Percentiles rank a stretch among this genome's conserved stretches.
phyloP scores from a whole-genome alignment of 495 filamentous ascomycete species.

The Rhizodiscina lignyota region DNA sequence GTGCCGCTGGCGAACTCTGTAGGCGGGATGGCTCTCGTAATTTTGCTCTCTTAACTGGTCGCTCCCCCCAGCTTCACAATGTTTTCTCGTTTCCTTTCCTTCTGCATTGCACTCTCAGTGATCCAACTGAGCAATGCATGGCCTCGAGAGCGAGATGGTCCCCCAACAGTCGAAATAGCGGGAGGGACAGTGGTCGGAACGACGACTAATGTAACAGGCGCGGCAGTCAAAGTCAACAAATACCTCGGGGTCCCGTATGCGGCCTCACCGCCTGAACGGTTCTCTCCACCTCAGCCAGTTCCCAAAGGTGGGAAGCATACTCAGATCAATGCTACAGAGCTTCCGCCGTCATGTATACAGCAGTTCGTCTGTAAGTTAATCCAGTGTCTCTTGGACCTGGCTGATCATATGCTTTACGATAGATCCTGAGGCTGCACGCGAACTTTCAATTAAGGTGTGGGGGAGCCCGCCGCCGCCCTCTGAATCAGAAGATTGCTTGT shows the following conservation, averaged over 20 bases:
- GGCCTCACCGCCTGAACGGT: conserved; percentile 20
- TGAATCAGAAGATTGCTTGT: conserved; percentile 27
- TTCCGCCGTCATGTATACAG: conserved; percentile 23
- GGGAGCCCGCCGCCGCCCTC: conserved; percentile 11
- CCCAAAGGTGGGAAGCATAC: too few relatives aligned
- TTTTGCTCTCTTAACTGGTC: too few relatives aligned
- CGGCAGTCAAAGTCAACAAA: conserved; percentile 13
- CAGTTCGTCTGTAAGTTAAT: conserved; percentile 18
- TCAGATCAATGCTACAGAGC: conserved; percentile 17
- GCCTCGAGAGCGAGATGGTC: too few relatives aligned
- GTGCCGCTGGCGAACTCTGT: too few relatives aligned
- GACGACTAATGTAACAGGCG: conserved; percentile 12
- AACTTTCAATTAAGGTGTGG: conserved; percentile 18
- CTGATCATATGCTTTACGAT: neutral
- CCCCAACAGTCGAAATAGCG: conserved; percentile 12
- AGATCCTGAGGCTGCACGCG: conserved; percentile 4
- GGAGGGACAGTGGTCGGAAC: conserved; percentile 16
- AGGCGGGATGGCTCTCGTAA: too few relatives aligned
- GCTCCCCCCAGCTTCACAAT: too few relatives aligned
- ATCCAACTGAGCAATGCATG: too few relatives aligned
- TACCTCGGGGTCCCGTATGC: conserved; percentile 21
- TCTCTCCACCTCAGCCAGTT: conserved; percentile 19
- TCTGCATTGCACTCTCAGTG: too few relatives aligned
- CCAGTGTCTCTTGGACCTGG: too few relatives aligned
- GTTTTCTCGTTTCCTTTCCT: too few relatives aligned